These are phyloP conservation scores for Triticum dicoccoides DNA, from an alignment of 176 grass and related monocot species.

Conservation along the genomic window DNA sequence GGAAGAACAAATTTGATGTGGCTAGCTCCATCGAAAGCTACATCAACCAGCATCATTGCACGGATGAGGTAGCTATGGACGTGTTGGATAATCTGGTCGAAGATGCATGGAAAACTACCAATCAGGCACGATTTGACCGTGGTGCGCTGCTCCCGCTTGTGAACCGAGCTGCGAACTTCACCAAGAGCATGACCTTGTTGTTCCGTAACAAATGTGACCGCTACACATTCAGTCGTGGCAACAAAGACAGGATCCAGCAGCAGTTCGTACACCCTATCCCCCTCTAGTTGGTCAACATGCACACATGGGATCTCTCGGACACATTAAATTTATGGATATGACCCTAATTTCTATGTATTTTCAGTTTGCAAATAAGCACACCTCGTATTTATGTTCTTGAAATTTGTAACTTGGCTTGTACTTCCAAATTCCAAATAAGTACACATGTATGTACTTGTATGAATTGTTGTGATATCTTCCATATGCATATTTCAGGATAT, in stretches of 20 bases:
- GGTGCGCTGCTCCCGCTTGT: not conserved
- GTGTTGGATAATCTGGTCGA: not conserved
- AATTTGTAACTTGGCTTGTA: no score
- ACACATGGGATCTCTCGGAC: no score
- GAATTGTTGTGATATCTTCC: no score
- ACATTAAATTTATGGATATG: no score
- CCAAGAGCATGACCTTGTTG: constrained; percentile 13
- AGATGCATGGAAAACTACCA: not conserved
- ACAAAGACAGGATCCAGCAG: not conserved
- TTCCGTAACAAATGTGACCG: not conserved
- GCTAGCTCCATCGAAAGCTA: constrained; percentile 12
- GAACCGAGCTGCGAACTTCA: not conserved
- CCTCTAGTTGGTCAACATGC: not conserved
- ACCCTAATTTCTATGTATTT: no score
- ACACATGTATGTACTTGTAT: no score
- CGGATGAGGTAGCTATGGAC: not conserved
- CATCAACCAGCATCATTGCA: not conserved
- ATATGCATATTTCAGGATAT: no score
- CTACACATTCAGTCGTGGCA: constrained; percentile 4
- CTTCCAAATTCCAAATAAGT: no score
- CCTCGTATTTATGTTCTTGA: no score
- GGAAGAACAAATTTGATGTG: constrained; percentile 22
- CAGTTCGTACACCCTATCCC: not conserved
- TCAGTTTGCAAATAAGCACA: no score
- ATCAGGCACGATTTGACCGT: not conserved